Evolutionary conservation across 73 alveolate genomes (phyloP).

Genomic region (Uronychia setigera): DNA sequence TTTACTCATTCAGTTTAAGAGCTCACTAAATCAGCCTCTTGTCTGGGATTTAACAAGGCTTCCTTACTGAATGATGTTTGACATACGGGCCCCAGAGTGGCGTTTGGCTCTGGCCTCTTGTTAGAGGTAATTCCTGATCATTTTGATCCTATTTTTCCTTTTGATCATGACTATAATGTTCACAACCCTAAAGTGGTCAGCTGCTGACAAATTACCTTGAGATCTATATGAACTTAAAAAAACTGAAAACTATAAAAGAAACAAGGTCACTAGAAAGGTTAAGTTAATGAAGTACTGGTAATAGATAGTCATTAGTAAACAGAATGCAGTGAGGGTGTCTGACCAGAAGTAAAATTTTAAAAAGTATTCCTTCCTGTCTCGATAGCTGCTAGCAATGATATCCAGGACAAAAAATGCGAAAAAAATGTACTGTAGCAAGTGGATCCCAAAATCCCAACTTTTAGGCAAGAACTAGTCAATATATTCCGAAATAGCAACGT

Average conservation of each 20-base stretch:
- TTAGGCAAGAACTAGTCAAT: background rate
- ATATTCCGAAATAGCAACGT: background rate
- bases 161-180: background rate
- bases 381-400: background rate
- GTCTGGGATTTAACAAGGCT: too few relatives aligned
- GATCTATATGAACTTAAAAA: background rate
- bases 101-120: background rate
- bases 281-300: background rate
- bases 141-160: background rate
- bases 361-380: background rate
- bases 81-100: background rate
- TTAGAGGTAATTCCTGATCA: background rate
- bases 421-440: background rate
- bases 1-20: too few relatives aligned
- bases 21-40: too few relatives aligned
- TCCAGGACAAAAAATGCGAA: background rate
- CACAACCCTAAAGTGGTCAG: background rate
- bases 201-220: background rate
- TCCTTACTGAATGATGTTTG: background rate
- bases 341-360: background rate
- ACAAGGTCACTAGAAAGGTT: background rate
- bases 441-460: background rate
- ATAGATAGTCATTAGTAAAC: background rate
- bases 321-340: conserved; percentile 1
- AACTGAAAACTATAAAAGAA: background rate